phyloP scores from a whole-genome alignment of 2,329 filamentous ascomycete genomes.

The Metarhizium sp. region DNA sequence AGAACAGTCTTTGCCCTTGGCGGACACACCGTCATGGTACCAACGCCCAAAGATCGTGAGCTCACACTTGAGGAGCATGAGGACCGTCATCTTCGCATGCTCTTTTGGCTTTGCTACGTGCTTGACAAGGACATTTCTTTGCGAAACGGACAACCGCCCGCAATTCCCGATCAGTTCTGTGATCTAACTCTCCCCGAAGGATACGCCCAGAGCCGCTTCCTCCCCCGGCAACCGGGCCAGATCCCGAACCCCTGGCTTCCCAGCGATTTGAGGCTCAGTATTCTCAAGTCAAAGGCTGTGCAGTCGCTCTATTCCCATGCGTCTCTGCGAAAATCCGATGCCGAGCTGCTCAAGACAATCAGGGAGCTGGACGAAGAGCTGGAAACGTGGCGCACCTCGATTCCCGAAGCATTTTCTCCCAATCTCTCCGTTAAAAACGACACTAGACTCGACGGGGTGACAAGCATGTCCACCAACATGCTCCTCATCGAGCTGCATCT shows the following conservation, averaged over 20 bases:
- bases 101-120: too few species aligned
- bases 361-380: conserved; percentile 39
- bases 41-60: not conserved
- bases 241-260: too few species aligned
- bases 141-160: too few species aligned
- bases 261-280: too few species aligned
- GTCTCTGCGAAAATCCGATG: conserved; percentile 39
- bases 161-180: conserved; percentile 40
- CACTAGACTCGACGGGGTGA: conserved; percentile 16
- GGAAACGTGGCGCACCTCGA: conserved; percentile 42
- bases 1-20: conserved; percentile 40
- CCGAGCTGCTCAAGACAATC: conserved; percentile 43
- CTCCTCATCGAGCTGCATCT: conserved; percentile 37
- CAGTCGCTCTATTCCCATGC: conserved; percentile 36
- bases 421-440: conserved; percentile 29
- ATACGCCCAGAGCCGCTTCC: conserved; percentile 16
- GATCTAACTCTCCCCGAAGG: conserved; percentile 38
- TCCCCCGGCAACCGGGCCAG: conserved; percentile 1
- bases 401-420: conserved; percentile 36
- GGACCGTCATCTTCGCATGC: too few species aligned
- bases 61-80: too few species aligned
- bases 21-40: conserved; percentile 25
- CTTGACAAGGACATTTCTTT: too few species aligned
- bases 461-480: conserved; percentile 29
- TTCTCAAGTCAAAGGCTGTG: too few species aligned